A percentile compares a stretch with the other conserved stretches of the same genome.
These are phyloP conservation scores for Boletus edulis DNA, from an alignment of 768 basidiomycete species.

Conservation along the genomic window DNA sequence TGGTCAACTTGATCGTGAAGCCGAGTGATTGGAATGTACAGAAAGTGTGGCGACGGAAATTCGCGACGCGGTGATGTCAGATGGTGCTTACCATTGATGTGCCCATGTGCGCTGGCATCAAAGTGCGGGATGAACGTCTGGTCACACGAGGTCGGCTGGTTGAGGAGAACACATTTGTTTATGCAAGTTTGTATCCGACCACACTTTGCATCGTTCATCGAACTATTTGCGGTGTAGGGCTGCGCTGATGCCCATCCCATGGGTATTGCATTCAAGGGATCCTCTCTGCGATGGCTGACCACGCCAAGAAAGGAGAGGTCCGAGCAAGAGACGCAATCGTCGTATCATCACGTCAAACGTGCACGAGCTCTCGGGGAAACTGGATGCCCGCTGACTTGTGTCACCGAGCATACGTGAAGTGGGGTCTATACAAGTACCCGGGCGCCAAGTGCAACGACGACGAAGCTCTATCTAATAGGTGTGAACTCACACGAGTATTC, in stretches of 20 bases:
- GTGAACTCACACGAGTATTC: not conserved
- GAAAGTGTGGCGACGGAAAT: too few relatives aligned
- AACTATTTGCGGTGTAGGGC: not conserved
- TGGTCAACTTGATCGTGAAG: not conserved
- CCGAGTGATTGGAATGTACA: too few relatives aligned
- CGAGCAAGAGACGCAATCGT: too few relatives aligned
- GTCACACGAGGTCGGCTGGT: too few relatives aligned
- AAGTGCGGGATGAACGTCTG: too few relatives aligned
- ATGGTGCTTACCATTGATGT: too few relatives aligned
- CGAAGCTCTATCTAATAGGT: not conserved
- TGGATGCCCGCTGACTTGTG: not conserved
- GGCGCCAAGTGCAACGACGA: not conserved
- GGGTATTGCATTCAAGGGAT: not conserved
- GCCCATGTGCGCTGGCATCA: too few relatives aligned
- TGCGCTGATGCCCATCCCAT: conserved; percentile 12
- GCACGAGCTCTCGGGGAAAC: not conserved
- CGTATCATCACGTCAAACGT: too few relatives aligned
- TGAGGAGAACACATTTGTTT: too few relatives aligned
- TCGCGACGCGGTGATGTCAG: too few relatives aligned
- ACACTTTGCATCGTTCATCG: not conserved
- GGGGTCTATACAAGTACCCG: not conserved
- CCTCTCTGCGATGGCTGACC: not conserved
- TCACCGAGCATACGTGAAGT: not conserved
- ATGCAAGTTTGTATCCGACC: too few relatives aligned
- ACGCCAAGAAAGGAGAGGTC: not conserved